Conservation (phyloP, 345 rosid genomes). For the Anastatica hierochuntica region DNA sequence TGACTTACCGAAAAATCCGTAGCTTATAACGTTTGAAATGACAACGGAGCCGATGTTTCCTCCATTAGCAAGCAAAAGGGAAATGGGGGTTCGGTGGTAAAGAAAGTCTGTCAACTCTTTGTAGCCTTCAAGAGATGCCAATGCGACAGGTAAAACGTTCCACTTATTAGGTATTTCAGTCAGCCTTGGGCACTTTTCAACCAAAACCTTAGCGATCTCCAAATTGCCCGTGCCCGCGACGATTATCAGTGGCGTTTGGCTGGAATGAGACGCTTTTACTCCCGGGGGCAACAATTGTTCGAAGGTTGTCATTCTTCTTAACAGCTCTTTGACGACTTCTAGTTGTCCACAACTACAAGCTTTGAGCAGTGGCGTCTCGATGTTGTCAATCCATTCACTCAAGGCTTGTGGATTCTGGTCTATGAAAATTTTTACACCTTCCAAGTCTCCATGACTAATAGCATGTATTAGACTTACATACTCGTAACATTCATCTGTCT, state of each 20-base stretch:
- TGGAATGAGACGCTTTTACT: background rate
- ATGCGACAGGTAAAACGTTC: background rate
- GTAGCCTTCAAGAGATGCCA: background rate
- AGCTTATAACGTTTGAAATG: background rate
- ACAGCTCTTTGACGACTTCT: background rate
- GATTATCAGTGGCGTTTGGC: background rate
- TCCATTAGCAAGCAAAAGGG: background rate
- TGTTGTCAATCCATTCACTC: background rate
- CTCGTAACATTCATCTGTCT: background rate
- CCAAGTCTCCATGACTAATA: constrained; percentile 1
- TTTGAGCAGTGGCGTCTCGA: background rate
- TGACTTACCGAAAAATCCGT: background rate
- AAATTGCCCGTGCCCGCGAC: background rate
- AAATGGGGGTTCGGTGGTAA: background rate
- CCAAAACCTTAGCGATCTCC: background rate
- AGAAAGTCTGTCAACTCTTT: background rate
- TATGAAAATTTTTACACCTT: background rate
- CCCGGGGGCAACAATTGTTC: background rate
- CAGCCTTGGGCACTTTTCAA: background rate
- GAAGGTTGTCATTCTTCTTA: background rate
- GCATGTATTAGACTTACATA: background rate
- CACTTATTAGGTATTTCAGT: background rate
- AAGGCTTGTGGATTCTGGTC: background rate
- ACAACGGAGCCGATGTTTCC: background rate
- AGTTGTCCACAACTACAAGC: constrained; percentile 1